Percentiles rank a stretch among this genome's conserved stretches.
phyloP scores from a whole-genome alignment of 1,284 basidiomycete species.

The Schizopora paradoxa region DNA sequence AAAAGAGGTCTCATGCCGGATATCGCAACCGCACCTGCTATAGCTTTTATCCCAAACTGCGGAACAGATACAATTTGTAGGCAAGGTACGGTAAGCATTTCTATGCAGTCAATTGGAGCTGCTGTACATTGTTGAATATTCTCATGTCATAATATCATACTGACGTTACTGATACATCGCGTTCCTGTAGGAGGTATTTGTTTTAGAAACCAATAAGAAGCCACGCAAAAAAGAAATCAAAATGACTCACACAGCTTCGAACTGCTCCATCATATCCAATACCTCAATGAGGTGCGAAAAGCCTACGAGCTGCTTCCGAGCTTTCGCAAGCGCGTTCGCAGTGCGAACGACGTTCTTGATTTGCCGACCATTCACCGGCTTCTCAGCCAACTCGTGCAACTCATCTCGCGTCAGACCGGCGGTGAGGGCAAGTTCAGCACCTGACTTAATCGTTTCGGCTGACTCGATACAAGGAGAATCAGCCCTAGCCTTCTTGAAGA shows the following conservation, averaged over 20 bases:
- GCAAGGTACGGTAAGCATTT: too few species aligned
- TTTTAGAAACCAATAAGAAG: background rate
- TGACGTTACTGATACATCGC: background rate
- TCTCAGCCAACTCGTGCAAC: slow-evolving; percentile 38
- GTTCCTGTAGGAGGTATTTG: background rate
- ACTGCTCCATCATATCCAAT: slow-evolving; percentile 55
- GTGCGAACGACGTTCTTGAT: slow-evolving; percentile 64
- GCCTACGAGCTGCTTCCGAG: slow-evolving; percentile 37
- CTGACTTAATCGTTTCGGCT: too few species aligned
- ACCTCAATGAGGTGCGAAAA: slow-evolving; percentile 49
- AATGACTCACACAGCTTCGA: slow-evolving; percentile 34
- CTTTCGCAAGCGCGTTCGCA: slow-evolving; percentile 51
- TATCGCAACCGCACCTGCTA: too few species aligned
- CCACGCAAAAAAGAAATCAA: background rate
- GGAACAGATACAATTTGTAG: too few species aligned
- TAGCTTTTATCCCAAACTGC: too few species aligned
- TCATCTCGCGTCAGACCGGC: slow-evolving; percentile 34
- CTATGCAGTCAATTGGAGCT: too few species aligned
- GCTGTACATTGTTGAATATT: background rate
- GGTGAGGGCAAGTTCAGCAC: slow-evolving; percentile 27
- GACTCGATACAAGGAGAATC: too few species aligned
- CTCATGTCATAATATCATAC: background rate
- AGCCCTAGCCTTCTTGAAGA: slow-evolving; percentile 40
- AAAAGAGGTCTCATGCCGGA: too few species aligned
- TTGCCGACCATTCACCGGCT: slow-evolving; percentile 52